Base-by-base conservation (phyloP, 2,329 filamentous ascomycete species). In the Mollisia scopiformis region DNA sequence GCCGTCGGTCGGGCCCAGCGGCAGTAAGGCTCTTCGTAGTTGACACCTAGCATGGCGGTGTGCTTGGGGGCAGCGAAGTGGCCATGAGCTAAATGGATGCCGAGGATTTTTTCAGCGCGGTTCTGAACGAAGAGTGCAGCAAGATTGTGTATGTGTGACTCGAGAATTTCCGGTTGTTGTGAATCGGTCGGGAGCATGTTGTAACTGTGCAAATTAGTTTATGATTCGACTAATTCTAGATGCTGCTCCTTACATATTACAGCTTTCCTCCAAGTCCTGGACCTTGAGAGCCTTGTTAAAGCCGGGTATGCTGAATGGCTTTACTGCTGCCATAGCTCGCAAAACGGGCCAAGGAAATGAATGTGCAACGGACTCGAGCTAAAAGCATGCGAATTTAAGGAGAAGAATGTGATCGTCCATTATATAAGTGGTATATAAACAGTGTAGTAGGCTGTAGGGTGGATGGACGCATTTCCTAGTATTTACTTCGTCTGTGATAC, bases 41-140 rank as follows among this genome's bases (percentile, higher is more conserved):
- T 69, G 47, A 54, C 62, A 35, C 68, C 62, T 37, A 70, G 59
- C 62, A 70, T 65, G 54, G 69, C 57, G 37, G 66, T 68, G 57
- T 66, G 62, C 28, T 66, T 51, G 23, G 61, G 62, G 37, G 63
- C 67, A 31, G 68, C 63, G 59, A 69, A 68, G 59, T 70, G 64
- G 57, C 65, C 64, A 62, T 70, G 64, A 57, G 66, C 68, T 49
- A 67, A 55, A 60, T 62, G 57, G 53, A 62, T 49, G 47, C 66
- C 62, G 60, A 69, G 61, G 57, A 58, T 55, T 51, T 61, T 62
- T 23, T 67, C 41, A 54, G 59, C 65, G 56, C 64, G 64, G 39
- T 57, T 54, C 47, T 47, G 61, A 57, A 62, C 53, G 53, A 60
- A 62, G 35, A 56, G 35, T 28, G 52, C 61, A 55, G 61, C 57